Conservation (phyloP, 495 filamentous ascomycete species). For the Penicillium waksmanii region DNA sequence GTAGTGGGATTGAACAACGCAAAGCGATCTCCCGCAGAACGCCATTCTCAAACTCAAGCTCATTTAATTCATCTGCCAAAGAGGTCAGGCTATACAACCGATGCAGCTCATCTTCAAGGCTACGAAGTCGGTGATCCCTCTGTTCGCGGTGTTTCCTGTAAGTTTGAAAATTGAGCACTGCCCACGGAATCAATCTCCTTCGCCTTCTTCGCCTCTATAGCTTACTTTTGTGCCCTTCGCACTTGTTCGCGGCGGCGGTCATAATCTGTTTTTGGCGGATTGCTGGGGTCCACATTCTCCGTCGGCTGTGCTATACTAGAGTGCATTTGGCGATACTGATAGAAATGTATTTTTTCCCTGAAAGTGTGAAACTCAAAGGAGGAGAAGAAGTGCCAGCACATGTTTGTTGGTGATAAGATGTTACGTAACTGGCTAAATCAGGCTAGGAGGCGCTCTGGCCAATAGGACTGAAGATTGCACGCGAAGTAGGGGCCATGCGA, state of each 20-base stretch:
- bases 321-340: not conserved
- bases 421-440: too few relatives aligned
- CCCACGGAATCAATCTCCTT: not conserved
- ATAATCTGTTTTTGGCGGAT: not conserved
- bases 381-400: too few relatives aligned
- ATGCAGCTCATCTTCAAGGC: constrained; percentile 17
- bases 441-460: too few relatives aligned
- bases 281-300: not conserved
- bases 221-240: constrained; percentile 12
- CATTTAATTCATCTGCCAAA: not conserved
- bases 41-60: constrained; percentile 10
- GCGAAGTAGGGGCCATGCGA: too few relatives aligned
- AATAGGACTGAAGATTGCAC: too few relatives aligned
- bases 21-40: constrained; percentile 8
- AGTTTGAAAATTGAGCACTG: not conserved
- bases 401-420: too few relatives aligned
- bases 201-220: not conserved
- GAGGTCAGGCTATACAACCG: constrained; percentile 6
- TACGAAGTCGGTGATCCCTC: constrained; percentile 9
- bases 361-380: too few relatives aligned
- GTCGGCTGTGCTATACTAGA: not conserved
- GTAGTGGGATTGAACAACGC: constrained; percentile 10
- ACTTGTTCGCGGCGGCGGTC: constrained; percentile 16
- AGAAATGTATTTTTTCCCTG: too few relatives aligned
- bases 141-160: constrained; percentile 14